Evolutionary conservation across 1,139 yeast genomes (phyloP).

Genomic region (Suhomyces bokatorum): DNA sequence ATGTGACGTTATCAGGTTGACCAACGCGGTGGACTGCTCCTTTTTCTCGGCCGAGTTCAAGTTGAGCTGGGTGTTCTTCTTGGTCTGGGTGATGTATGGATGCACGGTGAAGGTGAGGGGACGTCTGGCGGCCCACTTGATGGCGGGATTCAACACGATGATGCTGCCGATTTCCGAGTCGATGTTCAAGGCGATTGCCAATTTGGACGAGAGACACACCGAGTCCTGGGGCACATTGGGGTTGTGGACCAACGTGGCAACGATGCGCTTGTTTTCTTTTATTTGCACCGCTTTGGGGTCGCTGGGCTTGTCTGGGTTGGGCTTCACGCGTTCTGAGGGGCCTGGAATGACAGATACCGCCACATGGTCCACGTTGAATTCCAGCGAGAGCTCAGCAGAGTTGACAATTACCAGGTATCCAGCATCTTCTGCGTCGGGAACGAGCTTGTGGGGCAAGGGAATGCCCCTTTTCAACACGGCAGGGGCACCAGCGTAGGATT

Average conservation of each 20-base stretch:
- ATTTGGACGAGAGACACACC: slow-evolving; percentile 56
- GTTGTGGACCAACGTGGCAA: slow-evolving; percentile 53
- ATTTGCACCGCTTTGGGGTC: slow-evolving; percentile 14
- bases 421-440: slow-evolving; percentile 14
- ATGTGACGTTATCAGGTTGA: slow-evolving; percentile 19
- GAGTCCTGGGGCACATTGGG: slow-evolving; percentile 41
- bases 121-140: slow-evolving; percentile 36
- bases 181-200: slow-evolving; percentile 61
- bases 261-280: slow-evolving; percentile 46
- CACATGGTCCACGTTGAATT: slow-evolving; percentile 48
- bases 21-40: slow-evolving; percentile 26
- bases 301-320: slow-evolving; percentile 16
- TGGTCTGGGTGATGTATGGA: slow-evolving; percentile 54
- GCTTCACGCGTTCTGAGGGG: slow-evolving; percentile 37
- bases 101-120: slow-evolving; percentile 52
- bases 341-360: slow-evolving; percentile 61
- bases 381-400: slow-evolving; percentile 32
- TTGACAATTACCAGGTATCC: slow-evolving; percentile 47
- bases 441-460: slow-evolving; percentile 52
- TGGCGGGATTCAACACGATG: slow-evolving; percentile 53
- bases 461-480: slow-evolving; percentile 55
- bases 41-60: slow-evolving; percentile 31
- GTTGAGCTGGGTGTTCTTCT: slow-evolving; percentile 29
- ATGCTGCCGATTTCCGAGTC: slow-evolving; percentile 55
- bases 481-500: slow-evolving; percentile 34